Base-by-base conservation (phyloP, 2,329 filamentous ascomycete species). In the Bipolaris oryzae region DNA sequence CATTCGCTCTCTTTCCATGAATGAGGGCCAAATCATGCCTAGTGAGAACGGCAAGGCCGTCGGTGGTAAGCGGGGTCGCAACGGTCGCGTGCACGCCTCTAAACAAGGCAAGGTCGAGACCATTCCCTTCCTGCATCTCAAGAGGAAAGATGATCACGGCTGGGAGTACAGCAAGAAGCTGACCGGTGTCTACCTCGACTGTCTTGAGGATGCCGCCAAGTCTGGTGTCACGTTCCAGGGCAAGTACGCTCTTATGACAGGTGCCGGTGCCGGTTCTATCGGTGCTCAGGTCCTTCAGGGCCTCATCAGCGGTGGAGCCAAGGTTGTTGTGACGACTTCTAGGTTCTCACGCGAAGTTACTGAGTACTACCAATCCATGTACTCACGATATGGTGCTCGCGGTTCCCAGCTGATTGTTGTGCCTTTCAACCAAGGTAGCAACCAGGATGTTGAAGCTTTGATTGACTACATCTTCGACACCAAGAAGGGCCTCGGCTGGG, bases 151-250 rank as follows among this genome's bases (percentile, higher is more conserved):
- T 51, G 87, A 93, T 60, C 90, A 96, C 72, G 94, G 94, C 60
- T 99, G 95, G 95, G 93, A 98, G 74, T 99, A 98, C 83, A 98
- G 92, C 87, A 99, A 98, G 85, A 97, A 96, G 82, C 86, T 99
- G 55, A 98, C 95, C 21, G 90, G 91, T 55, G 79, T 93, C 67
- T 99, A 99, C 76, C 86, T 99, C 33, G 92, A 97, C 75, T 92
- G 92, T 61, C 80, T 99, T 31, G 93, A 96, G 80, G 86, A 93
- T 62, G 92, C 93, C 64, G 95, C 95, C 63, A 90, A 88, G 71
- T 84, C 87, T 53, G 95, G 95, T 76, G 88, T 99, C 57, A 95
- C 88, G 44, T 99, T 96, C 82, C 86, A 92, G 75, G 92, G 90
- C 80, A 98, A 97, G 84, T 91, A 98, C 73, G 94, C 90, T 45